These are phyloP conservation scores for Xerocomellus intermedius DNA, from an alignment of 768 basidiomycete genomes.

Conservation along the genomic window DNA sequence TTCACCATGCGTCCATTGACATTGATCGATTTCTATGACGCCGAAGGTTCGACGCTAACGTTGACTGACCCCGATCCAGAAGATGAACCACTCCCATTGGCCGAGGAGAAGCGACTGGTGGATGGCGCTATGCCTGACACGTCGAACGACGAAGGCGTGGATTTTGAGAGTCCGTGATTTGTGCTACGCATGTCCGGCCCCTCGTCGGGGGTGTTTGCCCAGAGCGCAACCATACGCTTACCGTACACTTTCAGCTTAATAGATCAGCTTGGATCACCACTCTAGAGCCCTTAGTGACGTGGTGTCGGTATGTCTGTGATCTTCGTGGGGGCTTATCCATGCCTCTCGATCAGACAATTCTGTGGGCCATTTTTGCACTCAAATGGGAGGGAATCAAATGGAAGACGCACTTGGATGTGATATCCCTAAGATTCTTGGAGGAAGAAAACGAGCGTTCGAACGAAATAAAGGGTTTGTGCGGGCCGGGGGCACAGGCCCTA, in stretches of 20 bases:
- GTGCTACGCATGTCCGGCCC: neutral
- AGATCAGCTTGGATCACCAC: slow-evolving; percentile 2
- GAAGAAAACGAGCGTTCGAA: too few species aligned
- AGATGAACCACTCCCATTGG: slow-evolving; percentile 21
- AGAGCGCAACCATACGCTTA: neutral
- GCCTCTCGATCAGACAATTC: too few species aligned
- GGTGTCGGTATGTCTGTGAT: too few species aligned
- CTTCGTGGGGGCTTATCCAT: too few species aligned
- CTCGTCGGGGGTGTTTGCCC: neutral
- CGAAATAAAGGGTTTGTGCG: too few species aligned
- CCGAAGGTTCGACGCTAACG: slow-evolving; percentile 33
- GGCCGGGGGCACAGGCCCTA: too few species aligned
- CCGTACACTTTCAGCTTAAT: slow-evolving; percentile 11
- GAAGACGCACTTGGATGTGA: too few species aligned
- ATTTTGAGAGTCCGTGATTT: slow-evolving; percentile 6
- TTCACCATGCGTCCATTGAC: slow-evolving; percentile 74
- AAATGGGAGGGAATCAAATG: too few species aligned
- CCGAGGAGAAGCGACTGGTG: neutral
- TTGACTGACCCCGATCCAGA: slow-evolving; percentile 29
- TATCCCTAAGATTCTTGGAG: too few species aligned
- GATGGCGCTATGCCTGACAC: neutral
- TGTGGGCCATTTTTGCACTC: too few species aligned
- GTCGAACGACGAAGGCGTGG: neutral
- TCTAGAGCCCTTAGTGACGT: neutral
- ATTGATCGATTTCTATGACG: slow-evolving; percentile 64